Base-by-base conservation (phyloP, 345 rosid species). In the Viola odorata region DNA sequence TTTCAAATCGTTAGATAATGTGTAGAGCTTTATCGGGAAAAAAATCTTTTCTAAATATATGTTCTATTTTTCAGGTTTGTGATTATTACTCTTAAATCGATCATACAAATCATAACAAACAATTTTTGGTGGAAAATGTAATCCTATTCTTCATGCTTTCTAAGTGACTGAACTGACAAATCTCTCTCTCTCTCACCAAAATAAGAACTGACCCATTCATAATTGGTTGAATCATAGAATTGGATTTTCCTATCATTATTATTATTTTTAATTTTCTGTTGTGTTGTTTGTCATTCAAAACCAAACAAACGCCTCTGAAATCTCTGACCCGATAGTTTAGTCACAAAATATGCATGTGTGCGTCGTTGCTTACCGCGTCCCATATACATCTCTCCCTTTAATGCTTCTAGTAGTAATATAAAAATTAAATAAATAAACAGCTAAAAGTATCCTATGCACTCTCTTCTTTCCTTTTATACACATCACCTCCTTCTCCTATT, bases 331-430 rank as follows among this genome's bases (percentile, higher is more conserved):
- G 78, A 82, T 83, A 69, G 89, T 82, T 82, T 77, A 78, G 87
- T 85, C 92, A 85, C 86, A 84, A 81, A 84, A 84, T 84, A 84
- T 85, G 92, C 95, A 87, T 86, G 96, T 70, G 79, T 82, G 82
- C 92, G 85, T 82, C 78, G 82, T 73, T 82, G 73, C 79, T 70
- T 74, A 60, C 72, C 72, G 54, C 77, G 50, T 75, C 62, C 75
- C 67, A 54, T 15, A 37, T 23, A 23, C 41, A 40, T n/a, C 55
- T 39, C 68, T 55, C 41, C 44, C 52, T 61, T 58, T 64, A 64
- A 53, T 55, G 59, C 58, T 12, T 16, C 42, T 45, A 15, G 16
- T 39, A 59, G 50, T 56, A 40, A 23, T 23, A 0, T 23, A 2
- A 23, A 23, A 23, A 23, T 0, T 23, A 23, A 23, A 23, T 23